phyloP scores from a whole-genome alignment of 495 filamentous ascomycete species.

The Terfezia claveryi region DNA sequence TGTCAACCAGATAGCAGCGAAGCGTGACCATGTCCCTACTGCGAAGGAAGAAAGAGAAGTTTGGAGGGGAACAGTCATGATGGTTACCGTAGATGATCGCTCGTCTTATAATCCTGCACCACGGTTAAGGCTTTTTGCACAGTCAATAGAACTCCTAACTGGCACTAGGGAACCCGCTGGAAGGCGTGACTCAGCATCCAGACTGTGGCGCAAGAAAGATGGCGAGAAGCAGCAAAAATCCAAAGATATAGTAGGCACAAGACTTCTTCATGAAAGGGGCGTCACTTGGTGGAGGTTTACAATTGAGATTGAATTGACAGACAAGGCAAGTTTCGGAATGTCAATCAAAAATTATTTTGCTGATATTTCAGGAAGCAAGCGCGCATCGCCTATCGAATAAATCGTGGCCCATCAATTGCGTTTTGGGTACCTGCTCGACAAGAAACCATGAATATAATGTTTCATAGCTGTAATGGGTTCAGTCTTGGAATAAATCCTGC shows the following conservation, averaged over 20 bases:
- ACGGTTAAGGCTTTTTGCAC: conserved; percentile 57
- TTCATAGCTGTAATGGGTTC: conserved; percentile 93
- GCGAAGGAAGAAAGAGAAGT: conserved; percentile 39
- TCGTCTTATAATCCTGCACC: conserved; percentile 66
- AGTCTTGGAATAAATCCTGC: conserved; percentile 55
- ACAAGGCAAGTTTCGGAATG: conserved; percentile 12
- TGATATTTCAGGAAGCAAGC: conserved; percentile 28
- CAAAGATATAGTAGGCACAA: conserved; percentile 56
- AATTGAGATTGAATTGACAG: conserved; percentile 65
- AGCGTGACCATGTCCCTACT: conserved; percentile 12
- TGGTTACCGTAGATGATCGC: conserved; percentile 62
- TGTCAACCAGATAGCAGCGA: neutral
- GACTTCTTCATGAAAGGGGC: conserved; percentile 65
- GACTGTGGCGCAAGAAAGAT: conserved; percentile 23
- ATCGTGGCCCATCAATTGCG: conserved; percentile 63
- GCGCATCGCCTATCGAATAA: conserved; percentile 87
- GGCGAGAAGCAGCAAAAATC: conserved; percentile 57
- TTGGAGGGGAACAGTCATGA: conserved; percentile 86
- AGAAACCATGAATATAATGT: conserved; percentile 95
- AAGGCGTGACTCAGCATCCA: conserved; percentile 2
- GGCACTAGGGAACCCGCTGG: conserved; percentile 23
- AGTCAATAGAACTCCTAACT: conserved; percentile 48
- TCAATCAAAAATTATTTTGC: neutral
- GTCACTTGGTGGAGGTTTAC: conserved; percentile 95
- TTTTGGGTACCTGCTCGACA: conserved; percentile 86